Percentiles rank a stretch among this genome's conserved stretches.
Evolutionary conservation across 495 filamentous ascomycete species (phyloP).

Genomic region (Usnea hakonensis): DNA sequence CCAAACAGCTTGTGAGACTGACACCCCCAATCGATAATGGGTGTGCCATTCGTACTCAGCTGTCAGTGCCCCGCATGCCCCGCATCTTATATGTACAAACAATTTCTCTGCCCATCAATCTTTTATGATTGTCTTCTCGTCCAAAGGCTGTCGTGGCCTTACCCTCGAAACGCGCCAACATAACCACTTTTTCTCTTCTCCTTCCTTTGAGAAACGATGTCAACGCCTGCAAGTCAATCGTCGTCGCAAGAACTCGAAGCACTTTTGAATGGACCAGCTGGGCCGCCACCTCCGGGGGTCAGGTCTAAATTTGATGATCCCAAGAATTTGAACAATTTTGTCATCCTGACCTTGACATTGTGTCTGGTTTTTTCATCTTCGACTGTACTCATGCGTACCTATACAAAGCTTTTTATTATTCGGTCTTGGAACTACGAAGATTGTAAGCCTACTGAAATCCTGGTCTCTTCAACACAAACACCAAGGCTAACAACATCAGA

Average conservation of each 20-base stretch:
- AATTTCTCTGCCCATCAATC: neutral
- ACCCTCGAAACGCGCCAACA: too few relatives aligned
- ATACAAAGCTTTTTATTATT: slow-evolving; percentile 15
- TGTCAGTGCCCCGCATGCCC: neutral
- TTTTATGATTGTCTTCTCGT: neutral
- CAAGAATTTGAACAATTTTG: neutral
- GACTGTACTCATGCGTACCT: slow-evolving; percentile 11
- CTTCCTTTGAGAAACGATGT: neutral
- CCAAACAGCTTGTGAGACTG: neutral
- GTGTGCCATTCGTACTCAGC: neutral
- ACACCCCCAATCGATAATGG: neutral
- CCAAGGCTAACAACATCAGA: slow-evolving; percentile 4
- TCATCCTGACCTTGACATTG: neutral
- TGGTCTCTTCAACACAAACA: neutral
- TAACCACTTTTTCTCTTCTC: neutral
- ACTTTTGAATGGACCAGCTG: slow-evolving; percentile 13
- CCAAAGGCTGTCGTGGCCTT: neutral
- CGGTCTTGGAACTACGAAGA: slow-evolving; percentile 15
- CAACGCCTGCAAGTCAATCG: neutral
- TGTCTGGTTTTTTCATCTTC: slow-evolving; percentile 1
- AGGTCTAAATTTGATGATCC: slow-evolving; percentile 1
- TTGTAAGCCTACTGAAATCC: slow-evolving; percentile 5
- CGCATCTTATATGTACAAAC: neutral
- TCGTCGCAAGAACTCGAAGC: neutral
- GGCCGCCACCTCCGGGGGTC: slow-evolving; percentile 3